These are phyloP conservation scores for Penicillium sp. DNA, from an alignment of 2,329 filamentous ascomycete genomes.

Conservation along the genomic window DNA sequence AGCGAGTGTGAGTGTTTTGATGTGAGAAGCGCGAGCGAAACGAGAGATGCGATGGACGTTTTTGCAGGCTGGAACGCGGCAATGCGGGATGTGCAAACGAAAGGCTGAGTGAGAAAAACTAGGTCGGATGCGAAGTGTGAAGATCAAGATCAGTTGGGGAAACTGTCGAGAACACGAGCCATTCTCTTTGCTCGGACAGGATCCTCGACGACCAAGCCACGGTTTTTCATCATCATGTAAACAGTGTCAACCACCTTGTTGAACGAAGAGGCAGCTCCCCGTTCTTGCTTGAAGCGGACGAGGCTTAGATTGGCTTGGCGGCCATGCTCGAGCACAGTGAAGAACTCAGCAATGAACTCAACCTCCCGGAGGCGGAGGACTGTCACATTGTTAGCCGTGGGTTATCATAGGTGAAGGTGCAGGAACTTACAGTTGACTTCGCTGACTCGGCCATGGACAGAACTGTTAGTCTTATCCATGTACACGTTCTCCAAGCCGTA, in stretches of 20 bases:
- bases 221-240: conserved; percentile 65
- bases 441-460: conserved; percentile 76
- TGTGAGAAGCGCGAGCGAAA: neutral
- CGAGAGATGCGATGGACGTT: conserved; percentile 12
- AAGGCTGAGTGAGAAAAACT: neutral
- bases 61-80: conserved; percentile 25
- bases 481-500: conserved; percentile 80
- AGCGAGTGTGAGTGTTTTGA: conserved; percentile 7
- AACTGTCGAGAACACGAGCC: conserved; percentile 42
- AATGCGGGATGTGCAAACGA: conserved; percentile 5
- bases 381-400: conserved; percentile 38
- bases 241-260: conserved; percentile 78
- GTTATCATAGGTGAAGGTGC: conserved; percentile 1
- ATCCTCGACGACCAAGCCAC: conserved; percentile 69
- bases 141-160: conserved; percentile 17
- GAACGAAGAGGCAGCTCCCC: conserved; percentile 89
- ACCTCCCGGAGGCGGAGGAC: conserved; percentile 83
- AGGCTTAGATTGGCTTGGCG: conserved; percentile 75
- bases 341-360: conserved; percentile 83
- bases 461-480: conserved; percentile 75
- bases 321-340: conserved; percentile 85
- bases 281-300: conserved; percentile 83
- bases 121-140: neutral
- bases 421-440: conserved; percentile 71
- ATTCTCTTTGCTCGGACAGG: conserved; percentile 69